A percentile compares a stretch with the other conserved stretches of the same genome.
Evolutionary conservation across 2,329 filamentous ascomycete genomes (phyloP).

Genomic region (Sporothrix protearum): DNA sequence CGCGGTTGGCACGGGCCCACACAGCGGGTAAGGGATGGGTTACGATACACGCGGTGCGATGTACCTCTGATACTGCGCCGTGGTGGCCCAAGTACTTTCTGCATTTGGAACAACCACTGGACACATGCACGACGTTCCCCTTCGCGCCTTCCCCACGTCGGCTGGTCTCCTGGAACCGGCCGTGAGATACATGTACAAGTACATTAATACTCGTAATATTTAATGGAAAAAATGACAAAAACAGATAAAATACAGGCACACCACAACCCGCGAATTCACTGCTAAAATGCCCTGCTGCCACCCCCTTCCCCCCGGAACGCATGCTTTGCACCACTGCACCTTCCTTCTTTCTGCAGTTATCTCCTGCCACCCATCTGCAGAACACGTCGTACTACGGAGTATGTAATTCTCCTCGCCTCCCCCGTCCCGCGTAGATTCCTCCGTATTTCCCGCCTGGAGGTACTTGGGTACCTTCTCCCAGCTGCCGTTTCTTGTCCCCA

Average conservation of each 20-base stretch:
- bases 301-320: background rate
- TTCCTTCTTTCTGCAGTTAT: background rate
- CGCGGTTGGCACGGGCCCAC: constrained; percentile 30
- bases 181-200: constrained; percentile 2
- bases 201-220: background rate
- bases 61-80: constrained; percentile 3
- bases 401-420: background rate
- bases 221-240: constrained; percentile 10
- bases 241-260: background rate
- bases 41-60: constrained; percentile 17
- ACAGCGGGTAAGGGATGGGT: constrained; percentile 28
- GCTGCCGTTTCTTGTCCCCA: constrained; percentile 9
- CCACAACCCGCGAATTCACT: background rate
- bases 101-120: background rate
- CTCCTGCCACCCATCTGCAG: constrained; percentile 1
- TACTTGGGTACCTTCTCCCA: constrained; percentile 13
- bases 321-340: background rate
- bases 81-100: background rate
- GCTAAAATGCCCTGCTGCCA: background rate
- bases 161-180: constrained; percentile 20
- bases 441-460: background rate
- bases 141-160: constrained; percentile 22
- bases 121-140: background rate
- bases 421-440: constrained; percentile 4
- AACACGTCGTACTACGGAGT: too few relatives aligned